Base-by-base conservation (phyloP, 768 basidiomycete species). In the Calvatia gigantea region DNA sequence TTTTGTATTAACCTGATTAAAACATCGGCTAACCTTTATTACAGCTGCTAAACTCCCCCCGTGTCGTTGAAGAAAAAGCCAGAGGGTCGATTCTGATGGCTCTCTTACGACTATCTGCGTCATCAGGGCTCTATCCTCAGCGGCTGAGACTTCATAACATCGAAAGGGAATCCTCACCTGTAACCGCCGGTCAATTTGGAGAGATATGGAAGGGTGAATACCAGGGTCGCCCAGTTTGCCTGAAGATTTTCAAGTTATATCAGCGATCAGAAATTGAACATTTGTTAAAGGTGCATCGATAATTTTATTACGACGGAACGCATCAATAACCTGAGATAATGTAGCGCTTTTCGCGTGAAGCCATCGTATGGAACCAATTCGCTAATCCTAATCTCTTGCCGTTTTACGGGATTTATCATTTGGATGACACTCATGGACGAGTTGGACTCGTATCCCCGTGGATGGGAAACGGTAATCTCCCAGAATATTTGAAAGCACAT, bases 241-340 rank as follows among this genome's bases (percentile, higher is more conserved):
- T 69, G 25, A 70, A 70, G 41, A 47, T 67, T 4, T 46, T 68
- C n/a, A 67, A 57, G 45, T 51, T 65, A 31, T 68, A 65, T 27
- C 56, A 63, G 55, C 55, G 21, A 17, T 64, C 63, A 6, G 57
- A 61, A 27, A 53, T 42, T 38, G 51, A 56, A 12, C 51, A 56
- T 12, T 46, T 64, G 17, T n/a, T 64, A 12, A 68, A 65, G 63
- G 69, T 69, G 15, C 29, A n/a, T 8, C 2, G 17, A n/a, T 19
- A 19, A 1, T 9, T 1, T 7, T 9, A 31, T 47, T 33, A n/a
- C n/a, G n/a, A n/a, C n/a, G 29, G 29, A 7, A 35, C 12, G 3
- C 23, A 19, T 8, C 6, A 11, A 5, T 11, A 23, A 42, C 5
- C 17, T 19, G 19, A 42, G 3, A 21, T 0, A 11, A 8, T 29